Percentiles rank a stretch among this genome's conserved stretches.
Conservation (phyloP, 202 grass and related monocot species). For the Musa balbisiana region DNA sequence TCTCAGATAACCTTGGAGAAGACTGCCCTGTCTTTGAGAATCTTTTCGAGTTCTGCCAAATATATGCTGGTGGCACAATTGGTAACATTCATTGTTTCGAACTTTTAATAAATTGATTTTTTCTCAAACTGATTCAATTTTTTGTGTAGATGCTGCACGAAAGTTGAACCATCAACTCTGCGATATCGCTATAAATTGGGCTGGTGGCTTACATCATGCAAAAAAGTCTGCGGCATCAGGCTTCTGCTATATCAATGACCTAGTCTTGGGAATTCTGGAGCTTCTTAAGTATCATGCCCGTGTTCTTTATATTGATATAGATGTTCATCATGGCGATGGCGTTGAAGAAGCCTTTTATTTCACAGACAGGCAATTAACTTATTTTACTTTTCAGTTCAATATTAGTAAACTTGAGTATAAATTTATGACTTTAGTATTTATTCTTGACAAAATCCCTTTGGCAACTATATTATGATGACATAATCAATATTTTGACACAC, state of each 20-base stretch:
- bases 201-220: constrained; percentile 89
- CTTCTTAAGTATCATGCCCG: constrained; percentile 96
- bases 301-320: constrained; percentile 96
- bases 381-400: constrained; percentile 9
- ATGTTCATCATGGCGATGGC: constrained; percentile 96
- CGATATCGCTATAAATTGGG: constrained; percentile 96
- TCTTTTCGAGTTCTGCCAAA: constrained; percentile 98
- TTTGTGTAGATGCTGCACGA: constrained; percentile 78
- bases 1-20: constrained; percentile 88
- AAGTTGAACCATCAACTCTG: constrained; percentile 78
- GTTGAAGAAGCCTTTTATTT: constrained; percentile 99
- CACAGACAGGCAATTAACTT: constrained; percentile 54
- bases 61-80: constrained; percentile 96
- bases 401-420: not conserved
- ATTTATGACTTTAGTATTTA: not conserved
- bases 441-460: not conserved
- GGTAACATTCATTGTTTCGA: constrained; percentile 39
- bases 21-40: constrained; percentile 96
- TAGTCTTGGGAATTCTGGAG: constrained; percentile 92
- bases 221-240: constrained; percentile 93
- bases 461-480: not conserved
- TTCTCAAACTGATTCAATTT: constrained; percentile 15
- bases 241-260: constrained; percentile 98
- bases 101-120: not conserved
- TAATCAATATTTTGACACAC: not conserved